Percentiles rank a stretch among this genome's conserved stretches.
Evolutionary conservation across 2,329 filamentous ascomycete genomes (phyloP).

Genomic region (Pyrenochaeta sp.): DNA sequence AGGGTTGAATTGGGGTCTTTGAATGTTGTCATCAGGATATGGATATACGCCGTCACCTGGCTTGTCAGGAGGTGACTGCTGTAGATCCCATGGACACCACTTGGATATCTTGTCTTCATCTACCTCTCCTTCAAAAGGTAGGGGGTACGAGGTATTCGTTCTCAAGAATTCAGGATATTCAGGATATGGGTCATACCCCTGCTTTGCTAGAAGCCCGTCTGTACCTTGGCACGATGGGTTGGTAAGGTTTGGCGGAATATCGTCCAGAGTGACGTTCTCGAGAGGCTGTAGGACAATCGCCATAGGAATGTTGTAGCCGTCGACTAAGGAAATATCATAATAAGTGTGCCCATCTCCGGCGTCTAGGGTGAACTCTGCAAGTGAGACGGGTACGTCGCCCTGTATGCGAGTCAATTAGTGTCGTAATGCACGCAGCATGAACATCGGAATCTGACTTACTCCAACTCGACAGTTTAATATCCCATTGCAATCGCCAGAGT

Average conservation of each 20-base stretch:
- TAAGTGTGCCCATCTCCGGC: conserved; percentile 75
- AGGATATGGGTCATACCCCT: conserved; percentile 58
- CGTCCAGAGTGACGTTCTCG: conserved; percentile 65
- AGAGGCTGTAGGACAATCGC: conserved; percentile 63
- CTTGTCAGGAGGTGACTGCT: conserved; percentile 71
- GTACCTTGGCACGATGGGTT: conserved; percentile 81
- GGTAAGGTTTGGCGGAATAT: conserved; percentile 77
- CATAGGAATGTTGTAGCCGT: conserved; percentile 82
- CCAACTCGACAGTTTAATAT: conserved; percentile 73
- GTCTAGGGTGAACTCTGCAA: conserved; percentile 81
- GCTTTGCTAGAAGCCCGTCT: conserved; percentile 62
- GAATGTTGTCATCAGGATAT: conserved; percentile 78
- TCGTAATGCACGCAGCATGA: neutral
- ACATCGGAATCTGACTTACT: conserved; percentile 58
- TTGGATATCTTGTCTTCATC: conserved; percentile 65
- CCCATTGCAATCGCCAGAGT: conserved; percentile 79
- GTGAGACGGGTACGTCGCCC: conserved; percentile 77
- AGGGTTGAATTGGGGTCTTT: conserved; percentile 76
- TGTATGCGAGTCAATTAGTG: conserved; percentile 44
- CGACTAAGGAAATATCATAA: conserved; percentile 85
- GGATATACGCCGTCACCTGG: conserved; percentile 80
- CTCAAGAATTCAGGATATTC: conserved; percentile 63
- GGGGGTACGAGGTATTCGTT: conserved; percentile 71
- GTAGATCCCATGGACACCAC: conserved; percentile 86
- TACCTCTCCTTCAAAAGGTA: conserved; percentile 70